Base-by-base conservation (phyloP, 2,329 filamentous ascomycete genomes). In the Trichoderma sp. region DNA sequence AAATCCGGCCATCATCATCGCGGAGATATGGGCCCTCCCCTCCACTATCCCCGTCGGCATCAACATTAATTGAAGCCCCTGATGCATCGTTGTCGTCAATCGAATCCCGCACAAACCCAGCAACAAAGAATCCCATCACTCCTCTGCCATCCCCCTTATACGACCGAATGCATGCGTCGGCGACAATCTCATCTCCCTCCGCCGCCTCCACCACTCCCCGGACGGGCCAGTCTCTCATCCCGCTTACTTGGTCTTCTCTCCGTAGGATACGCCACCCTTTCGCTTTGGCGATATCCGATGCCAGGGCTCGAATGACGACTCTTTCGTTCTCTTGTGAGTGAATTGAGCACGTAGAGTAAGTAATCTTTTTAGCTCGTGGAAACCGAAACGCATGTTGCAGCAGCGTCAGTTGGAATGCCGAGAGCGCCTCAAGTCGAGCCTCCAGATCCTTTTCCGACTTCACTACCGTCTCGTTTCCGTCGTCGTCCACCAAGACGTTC, bases 41-140 rank as follows among this genome's bases (percentile, higher is more conserved):
- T 8, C n/a, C 73, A 53, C 66, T 71, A 13, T 68, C 69, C 52
- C 55, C 70, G 58, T 68, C 60, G 11, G 14, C 69, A 7, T 53
- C 67, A 1, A 37, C 68, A 8, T 43, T 63, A 1, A 33, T 14
- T 21, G 49, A 29, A 19, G 21, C 62, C 33, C 27, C 66, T 24
- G n/a, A 59, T 33, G 5, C 66, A 11, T 63, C 68, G 35, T 5
- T 24, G 33, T 61, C 68, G 33, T 49, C 47, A 33, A 60, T 70
- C 43, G 60, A 67, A 31, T 75, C 76, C 40, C 78, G 77, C 3
- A 93, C 86, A 79, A 99, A 97, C 0, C 87, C 93, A n/a, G 89
- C 93, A 24, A 97, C 92, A 75, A 99, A 99, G 80, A 99, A 98
- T 0, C 96, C 95, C 87, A 97, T 97, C 0, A 94, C 92, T 0